Base-by-base conservation (phyloP, 2,329 filamentous ascomycete species). In the Kalmusia sp. region DNA sequence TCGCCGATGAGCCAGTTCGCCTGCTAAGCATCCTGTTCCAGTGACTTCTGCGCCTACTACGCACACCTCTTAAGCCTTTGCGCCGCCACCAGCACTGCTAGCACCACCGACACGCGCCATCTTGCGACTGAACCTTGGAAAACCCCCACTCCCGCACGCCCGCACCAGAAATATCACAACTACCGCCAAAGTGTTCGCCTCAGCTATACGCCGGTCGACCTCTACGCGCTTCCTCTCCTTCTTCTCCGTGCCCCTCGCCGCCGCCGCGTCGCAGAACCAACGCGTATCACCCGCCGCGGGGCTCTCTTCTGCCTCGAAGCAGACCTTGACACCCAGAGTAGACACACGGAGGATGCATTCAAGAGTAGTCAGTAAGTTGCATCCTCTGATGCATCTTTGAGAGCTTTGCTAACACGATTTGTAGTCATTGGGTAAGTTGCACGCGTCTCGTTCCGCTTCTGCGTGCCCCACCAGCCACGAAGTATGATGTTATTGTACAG, bases 181-280 rank as follows among this genome's bases (percentile, higher is more conserved):
- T n/a, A n/a, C 82, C 86, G 88, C 80, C 91, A 96, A 93, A 82
- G 85, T 96, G 93, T 96, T 96, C 84, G 91, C 91, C 82, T 92
- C 88, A 76, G 82, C 85, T 62, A 86, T 93, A 67, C 85, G 86
- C 79, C 87, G 91, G 74, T 86, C 80, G 57, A 76, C 81, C 66
- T 75, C 75, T 58, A 75, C 78, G 56, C 78, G 89, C 72, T 82
- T 96, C 71, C 86, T 89, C 78, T 89, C 90, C 67, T 85, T 88
- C 75, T 81, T 88, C 68, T 82, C 86, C 68, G 84, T 92, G 65
- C 84, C 93, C 61, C 85, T 91, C 59, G 83, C 91, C 72, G 87
- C 86, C 58, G 90, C 90, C 41, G 83, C 88, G 59, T 83, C 87
- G 34, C 81, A 90, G 57, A 84, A 87, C 57, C 80, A 90, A 63